Evolutionary conservation across 495 filamentous ascomycete genomes (phyloP), one percentile per base, ranked within the genome.

Genomic region (Podospora fimiseda): DNA sequence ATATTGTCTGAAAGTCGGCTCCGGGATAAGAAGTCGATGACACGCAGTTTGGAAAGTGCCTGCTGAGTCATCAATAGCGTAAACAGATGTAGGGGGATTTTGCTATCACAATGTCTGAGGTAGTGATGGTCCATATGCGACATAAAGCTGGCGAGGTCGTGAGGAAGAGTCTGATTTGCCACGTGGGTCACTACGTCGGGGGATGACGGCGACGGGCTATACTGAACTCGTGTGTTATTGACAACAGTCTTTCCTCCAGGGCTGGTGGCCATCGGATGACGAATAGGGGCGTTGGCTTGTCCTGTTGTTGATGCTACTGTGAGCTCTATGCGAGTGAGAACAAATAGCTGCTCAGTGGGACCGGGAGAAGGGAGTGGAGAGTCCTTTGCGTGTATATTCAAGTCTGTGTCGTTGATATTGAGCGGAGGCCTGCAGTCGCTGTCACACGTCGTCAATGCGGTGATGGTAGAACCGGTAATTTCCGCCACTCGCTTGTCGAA

Each of bases 401-500:
- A 64, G 59, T 81, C 76, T 27, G 73, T 68, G 45, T 82, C 78
- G 58, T 82, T 80, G 52, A 81, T 72, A 51, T 82, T 82, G 30
- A 77, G 66, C 0, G 77, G 79, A 42, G 71, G 61, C 52, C 70
- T 69, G 53, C 73, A 76, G 61, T 78, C 74, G 6, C 65, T 66
- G 42, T 68, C 65, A 33, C 61, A 70, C 2, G 65, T 64, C 42
- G 69, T 82, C 57, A 75, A 63, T n/a, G 72, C 81, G 46, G 72
- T 83, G 53, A 86, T 76, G 21, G 79, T 77, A 58, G 80, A 83
- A 23, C 84, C 85, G 21, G 82, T 79, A 33, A 86, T 77, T 58
- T 85, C 83, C 16, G 76, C 78, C 8, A 82, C 74, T 33, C 83
- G 78, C 40, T 76, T 73, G 58, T 90, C 86, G 15, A 88, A 74